Conservation (phyloP, 116 monocot genomes). For the Cymodocea nodosa region DNA sequence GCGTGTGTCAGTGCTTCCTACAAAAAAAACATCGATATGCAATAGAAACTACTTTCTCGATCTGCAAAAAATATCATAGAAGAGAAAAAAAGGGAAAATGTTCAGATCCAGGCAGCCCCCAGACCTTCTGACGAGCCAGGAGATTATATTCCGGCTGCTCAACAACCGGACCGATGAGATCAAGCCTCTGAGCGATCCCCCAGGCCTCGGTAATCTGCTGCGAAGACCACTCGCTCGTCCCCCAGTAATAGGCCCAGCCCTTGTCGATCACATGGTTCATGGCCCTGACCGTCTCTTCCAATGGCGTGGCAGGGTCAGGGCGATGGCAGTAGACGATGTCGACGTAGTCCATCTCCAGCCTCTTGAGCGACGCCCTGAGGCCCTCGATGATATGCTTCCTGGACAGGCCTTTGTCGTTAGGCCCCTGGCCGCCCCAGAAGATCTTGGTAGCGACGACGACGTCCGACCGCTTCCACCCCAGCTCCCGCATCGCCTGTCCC, state of each 20-base stretch:
- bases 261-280: slow-evolving; percentile 89
- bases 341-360: slow-evolving; percentile 90
- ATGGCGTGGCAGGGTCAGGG: slow-evolving; percentile 58
- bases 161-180: slow-evolving; percentile 77
- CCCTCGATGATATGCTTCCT: slow-evolving; percentile 95
- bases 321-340: slow-evolving; percentile 92
- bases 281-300: slow-evolving; percentile 94
- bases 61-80: neutral
- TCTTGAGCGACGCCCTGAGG: slow-evolving; percentile 45
- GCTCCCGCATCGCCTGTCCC: slow-evolving; percentile 79
- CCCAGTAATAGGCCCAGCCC: slow-evolving; percentile 94
- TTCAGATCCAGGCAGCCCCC: neutral
- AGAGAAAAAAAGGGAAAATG: neutral
- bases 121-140: slow-evolving; percentile 80
- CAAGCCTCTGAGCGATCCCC: slow-evolving; percentile 49
- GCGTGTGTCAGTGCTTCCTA: too few species aligned
- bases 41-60: neutral
- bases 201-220: slow-evolving; percentile 99
- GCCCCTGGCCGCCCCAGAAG: slow-evolving; percentile 89
- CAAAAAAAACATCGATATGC: too few species aligned
- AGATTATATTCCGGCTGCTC: slow-evolving; percentile 99
- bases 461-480: slow-evolving; percentile 91
- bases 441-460: slow-evolving; percentile 93
- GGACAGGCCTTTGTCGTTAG: slow-evolving; percentile 91
- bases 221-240: slow-evolving; percentile 94